Evolutionary conservation across 345 rosid genomes (phyloP).

Genomic region (Murraya paniculata): DNA sequence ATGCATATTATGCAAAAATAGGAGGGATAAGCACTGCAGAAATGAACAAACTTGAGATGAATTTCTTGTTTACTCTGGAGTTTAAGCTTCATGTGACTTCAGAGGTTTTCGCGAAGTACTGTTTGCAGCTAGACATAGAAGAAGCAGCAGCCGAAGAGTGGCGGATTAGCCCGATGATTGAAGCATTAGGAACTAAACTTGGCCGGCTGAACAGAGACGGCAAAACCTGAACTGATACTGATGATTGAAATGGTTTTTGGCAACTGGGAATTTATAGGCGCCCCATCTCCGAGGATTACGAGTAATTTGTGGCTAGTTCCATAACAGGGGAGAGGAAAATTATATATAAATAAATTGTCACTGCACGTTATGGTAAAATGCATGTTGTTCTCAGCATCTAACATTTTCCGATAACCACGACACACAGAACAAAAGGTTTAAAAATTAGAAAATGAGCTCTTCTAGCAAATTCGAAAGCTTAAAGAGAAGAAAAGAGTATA

Average conservation of each 20-base stretch:
- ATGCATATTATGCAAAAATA: slow-evolving; percentile 40
- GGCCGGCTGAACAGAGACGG: slow-evolving; percentile 6
- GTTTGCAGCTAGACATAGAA: slow-evolving; percentile 31
- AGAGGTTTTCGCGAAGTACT: slow-evolving; percentile 23
- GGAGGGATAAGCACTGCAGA: slow-evolving; percentile 53
- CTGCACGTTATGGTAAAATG: too few species aligned
- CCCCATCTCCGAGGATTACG: too few species aligned
- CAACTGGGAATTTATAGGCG: not conserved
- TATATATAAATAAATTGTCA: not conserved
- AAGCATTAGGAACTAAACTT: not conserved
- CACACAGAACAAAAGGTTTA: too few species aligned
- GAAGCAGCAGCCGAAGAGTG: not conserved
- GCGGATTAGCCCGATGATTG: not conserved
- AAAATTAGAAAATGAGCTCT: too few species aligned
- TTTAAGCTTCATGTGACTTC: slow-evolving; percentile 35
- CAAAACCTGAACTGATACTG: not conserved
- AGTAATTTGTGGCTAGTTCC: too few species aligned
- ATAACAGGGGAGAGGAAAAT: too few species aligned
- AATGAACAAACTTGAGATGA: slow-evolving; percentile 45
- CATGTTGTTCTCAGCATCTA: too few species aligned
- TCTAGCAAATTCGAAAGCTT: too few species aligned
- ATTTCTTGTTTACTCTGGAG: slow-evolving; percentile 41
- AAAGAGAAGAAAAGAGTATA: not conserved
- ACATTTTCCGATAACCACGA: too few species aligned
- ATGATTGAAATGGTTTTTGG: not conserved